Base-by-base conservation (phyloP, 1,139 yeast species). In the Blastobotrys raffinosifermentans region DNA sequence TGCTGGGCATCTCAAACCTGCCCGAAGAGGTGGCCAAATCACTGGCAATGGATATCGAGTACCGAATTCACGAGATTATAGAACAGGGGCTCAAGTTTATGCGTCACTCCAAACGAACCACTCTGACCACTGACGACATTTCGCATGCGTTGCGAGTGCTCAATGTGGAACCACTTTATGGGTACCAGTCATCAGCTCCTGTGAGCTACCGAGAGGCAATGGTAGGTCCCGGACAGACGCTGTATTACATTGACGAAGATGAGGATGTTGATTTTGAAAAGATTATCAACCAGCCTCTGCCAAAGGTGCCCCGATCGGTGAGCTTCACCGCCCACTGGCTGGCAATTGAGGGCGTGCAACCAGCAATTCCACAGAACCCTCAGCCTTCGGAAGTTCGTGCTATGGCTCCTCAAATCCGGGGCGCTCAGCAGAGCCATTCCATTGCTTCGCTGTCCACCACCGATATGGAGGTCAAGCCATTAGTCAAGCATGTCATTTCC, bases 341-440 rank as follows among this genome's bases (percentile, higher is more conserved):
- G 29, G 97, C 98, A 1, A 85, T 93, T 41, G 99, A 93, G 63
- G 99, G 99, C 38, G 96, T 93, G 3, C 99, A 93, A 57, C 98
- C 99, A 1, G 82, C 93, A 37, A 91, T 93, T 40, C 94, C 96
- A 1, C 98, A 93, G 62, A 93, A 93, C 63, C 99, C 99, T 23
- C 75, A 83, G 31, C 77, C 89, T 17, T 71, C 79, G 29, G 67
- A 62, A 19, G 55, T 63, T 44, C 56, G 58, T 34, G 57, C 62
- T 21, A 56, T 64, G 35, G 61, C 70, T 3, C 61, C 74, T 2
- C 60, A 63, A 15, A 57, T 66, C 29, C 61, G 76, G 54, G 66
- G 69, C 9, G 53, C 68, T 7, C 61, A 58, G 47, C 53, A 51
- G 31, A 52, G 52, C 37, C 53, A 56, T 46, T 51, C 67, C 6